A percentile compares a stretch with the other conserved stretches of the same genome.
Evolutionary conservation across 2,329 filamentous ascomycete species (phyloP).

Genomic region (Cytospora leucostoma): DNA sequence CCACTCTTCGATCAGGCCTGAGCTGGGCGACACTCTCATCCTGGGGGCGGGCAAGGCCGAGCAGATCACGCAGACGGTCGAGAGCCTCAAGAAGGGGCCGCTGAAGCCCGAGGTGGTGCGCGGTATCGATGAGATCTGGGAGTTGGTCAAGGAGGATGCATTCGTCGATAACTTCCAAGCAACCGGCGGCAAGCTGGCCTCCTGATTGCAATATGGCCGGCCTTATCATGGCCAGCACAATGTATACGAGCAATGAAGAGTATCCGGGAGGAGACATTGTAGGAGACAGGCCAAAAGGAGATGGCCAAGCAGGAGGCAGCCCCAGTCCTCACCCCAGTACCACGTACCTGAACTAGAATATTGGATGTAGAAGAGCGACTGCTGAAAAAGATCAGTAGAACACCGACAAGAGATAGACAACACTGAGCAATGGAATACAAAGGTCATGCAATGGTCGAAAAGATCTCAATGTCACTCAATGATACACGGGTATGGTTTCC

Average conservation of each 20-base stretch:
- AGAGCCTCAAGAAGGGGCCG: constrained; percentile 59
- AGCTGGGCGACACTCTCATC: constrained; percentile 41
- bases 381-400: not conserved
- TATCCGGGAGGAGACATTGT: not conserved
- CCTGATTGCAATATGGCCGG: not conserved
- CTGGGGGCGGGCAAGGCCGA: constrained; percentile 46
- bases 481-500: constrained; percentile 1
- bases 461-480: not conserved
- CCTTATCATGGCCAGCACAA: not conserved
- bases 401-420: not conserved
- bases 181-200: not conserved
- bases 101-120: constrained; percentile 71
- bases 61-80: constrained; percentile 53
- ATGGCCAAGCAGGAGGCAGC: no score
- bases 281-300: no score
- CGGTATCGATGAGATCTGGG: constrained; percentile 76
- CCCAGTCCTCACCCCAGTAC: no score
- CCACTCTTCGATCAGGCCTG: constrained; percentile 48
- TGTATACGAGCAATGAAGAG: not conserved
- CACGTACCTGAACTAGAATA: no score
- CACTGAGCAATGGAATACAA: not conserved
- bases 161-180: constrained; percentile 7
- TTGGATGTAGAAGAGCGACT: not conserved
- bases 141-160: constrained; percentile 60
- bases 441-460: not conserved